Conservation (phyloP, 2,329 filamentous ascomycete species). For the Orbilia ellipsospora region DNA sequence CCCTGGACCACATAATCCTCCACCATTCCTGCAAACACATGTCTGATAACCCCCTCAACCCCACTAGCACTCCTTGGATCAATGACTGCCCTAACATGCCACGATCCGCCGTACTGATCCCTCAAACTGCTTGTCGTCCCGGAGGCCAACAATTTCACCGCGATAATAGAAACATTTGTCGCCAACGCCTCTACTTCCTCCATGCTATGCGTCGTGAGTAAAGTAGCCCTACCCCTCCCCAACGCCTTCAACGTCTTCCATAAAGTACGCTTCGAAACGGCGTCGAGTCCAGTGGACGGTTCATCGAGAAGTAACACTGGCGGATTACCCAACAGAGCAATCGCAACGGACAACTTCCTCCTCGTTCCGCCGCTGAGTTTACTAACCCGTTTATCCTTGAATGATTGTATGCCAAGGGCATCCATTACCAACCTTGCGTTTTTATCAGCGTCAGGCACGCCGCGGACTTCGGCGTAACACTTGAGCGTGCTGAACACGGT, state of each 20-base stretch:
- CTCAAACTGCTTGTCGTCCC: conserved; percentile 53
- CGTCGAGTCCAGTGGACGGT: conserved; percentile 61
- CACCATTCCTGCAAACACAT: conserved; percentile 13
- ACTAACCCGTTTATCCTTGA: conserved; percentile 57
- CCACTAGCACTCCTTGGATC: not conserved
- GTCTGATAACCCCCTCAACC: conserved; percentile 10
- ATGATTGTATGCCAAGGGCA: conserved; percentile 59
- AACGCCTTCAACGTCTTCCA: conserved; percentile 61
- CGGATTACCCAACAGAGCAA: conserved; percentile 61
- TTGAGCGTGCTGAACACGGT: conserved; percentile 61
- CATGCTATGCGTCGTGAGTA: conserved; percentile 62
- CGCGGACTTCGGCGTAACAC: conserved; percentile 61
- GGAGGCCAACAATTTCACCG: conserved; percentile 60
- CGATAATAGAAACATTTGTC: conserved; percentile 61
- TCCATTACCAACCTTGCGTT: conserved; percentile 60
- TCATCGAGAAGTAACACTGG: conserved; percentile 61
- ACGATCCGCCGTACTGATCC: conserved; percentile 49
- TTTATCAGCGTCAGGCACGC: conserved; percentile 59
- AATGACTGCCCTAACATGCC: conserved; percentile 42
- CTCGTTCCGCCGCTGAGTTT: conserved; percentile 61
- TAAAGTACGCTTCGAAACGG: conserved; percentile 61
- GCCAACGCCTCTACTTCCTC: conserved; percentile 62
- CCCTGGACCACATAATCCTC: conserved; percentile 35
- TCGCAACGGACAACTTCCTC: conserved; percentile 61
- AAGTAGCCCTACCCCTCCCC: conserved; percentile 59